Percentiles rank a stretch among this genome's conserved stretches.
phyloP scores from a whole-genome alignment of 805 yeast species.

The Groenewaldozyma tartarivorans region DNA sequence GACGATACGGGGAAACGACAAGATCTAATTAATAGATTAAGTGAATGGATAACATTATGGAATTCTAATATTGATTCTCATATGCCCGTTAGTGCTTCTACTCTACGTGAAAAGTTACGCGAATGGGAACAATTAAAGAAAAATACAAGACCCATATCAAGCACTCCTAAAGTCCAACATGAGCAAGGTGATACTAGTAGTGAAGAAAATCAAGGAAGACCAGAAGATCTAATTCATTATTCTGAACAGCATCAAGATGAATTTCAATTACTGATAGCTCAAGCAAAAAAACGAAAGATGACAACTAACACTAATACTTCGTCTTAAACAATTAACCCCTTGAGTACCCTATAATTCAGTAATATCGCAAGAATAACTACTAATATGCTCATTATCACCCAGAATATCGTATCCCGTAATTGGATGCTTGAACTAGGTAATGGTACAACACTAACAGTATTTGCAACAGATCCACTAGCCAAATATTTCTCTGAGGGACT shows the following conservation, averaged over 20 bases:
- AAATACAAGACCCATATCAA: too few relatives aligned
- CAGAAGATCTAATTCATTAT: too few relatives aligned
- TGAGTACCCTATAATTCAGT: not conserved
- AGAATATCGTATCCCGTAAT: slow-evolving; percentile 11
- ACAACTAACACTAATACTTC: not conserved
- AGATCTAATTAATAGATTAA: slow-evolving; percentile 60
- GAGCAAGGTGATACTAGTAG: too few relatives aligned
- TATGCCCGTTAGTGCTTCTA: slow-evolving; percentile 48
- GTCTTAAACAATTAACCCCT: too few relatives aligned
- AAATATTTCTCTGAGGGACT: slow-evolving; percentile 58
- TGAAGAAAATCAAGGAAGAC: slow-evolving; percentile 16
- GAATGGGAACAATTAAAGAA: slow-evolving; percentile 78
- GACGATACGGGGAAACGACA: slow-evolving; percentile 54
- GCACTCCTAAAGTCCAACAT: too few relatives aligned
- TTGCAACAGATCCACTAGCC: slow-evolving; percentile 72
- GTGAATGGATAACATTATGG: slow-evolving; percentile 66
- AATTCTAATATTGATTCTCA: slow-evolving; percentile 73
- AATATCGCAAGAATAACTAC: slow-evolving; percentile 20
- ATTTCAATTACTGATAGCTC: slow-evolving; percentile 18
- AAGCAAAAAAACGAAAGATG: slow-evolving; percentile 10
- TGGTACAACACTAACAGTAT: slow-evolving; percentile 52
- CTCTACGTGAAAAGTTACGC: slow-evolving; percentile 44
- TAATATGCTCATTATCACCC: slow-evolving; percentile 14
- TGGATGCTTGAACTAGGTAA: slow-evolving; percentile 35
- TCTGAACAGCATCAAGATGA: slow-evolving; percentile 14